Percentiles rank a stretch among this genome's conserved stretches.
Evolutionary conservation across 257 asterid genomes (phyloP).

Genomic region (Solanum pimpinellifolium): DNA sequence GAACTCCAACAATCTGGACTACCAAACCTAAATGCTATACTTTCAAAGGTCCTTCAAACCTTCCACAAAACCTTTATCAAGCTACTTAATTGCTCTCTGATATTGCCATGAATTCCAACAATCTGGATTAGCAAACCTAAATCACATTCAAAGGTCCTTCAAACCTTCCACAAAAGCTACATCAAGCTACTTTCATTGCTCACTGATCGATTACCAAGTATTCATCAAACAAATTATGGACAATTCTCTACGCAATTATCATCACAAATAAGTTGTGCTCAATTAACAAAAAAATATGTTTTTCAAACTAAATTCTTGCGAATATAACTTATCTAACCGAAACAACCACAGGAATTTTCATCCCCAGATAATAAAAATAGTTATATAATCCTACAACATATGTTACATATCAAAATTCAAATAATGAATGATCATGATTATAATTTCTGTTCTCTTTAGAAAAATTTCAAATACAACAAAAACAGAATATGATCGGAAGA

Average conservation of each 20-base stretch:
- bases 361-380: not conserved
- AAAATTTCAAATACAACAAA: not conserved
- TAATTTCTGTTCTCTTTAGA: too few species aligned
- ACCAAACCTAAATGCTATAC: not conserved
- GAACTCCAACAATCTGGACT: not conserved
- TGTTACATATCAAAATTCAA: not conserved
- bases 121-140: not conserved
- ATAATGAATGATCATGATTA: not conserved
- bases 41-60: not conserved
- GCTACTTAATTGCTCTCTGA: not conserved
- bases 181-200: not conserved
- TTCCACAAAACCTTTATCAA: not conserved
- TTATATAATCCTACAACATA: not conserved
- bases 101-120: not conserved
- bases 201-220: not conserved
- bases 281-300: not conserved
- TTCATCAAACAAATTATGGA: not conserved
- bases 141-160: not conserved
- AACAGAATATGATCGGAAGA: not conserved
- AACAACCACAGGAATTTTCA: not conserved
- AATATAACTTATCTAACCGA: not conserved
- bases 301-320: not conserved
- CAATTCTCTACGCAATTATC: not conserved
- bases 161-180: not conserved
- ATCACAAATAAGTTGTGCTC: not conserved